These are phyloP conservation scores for Stipa capillata DNA, from an alignment of 176 grass and related monocot species.

Conservation along the genomic window DNA sequence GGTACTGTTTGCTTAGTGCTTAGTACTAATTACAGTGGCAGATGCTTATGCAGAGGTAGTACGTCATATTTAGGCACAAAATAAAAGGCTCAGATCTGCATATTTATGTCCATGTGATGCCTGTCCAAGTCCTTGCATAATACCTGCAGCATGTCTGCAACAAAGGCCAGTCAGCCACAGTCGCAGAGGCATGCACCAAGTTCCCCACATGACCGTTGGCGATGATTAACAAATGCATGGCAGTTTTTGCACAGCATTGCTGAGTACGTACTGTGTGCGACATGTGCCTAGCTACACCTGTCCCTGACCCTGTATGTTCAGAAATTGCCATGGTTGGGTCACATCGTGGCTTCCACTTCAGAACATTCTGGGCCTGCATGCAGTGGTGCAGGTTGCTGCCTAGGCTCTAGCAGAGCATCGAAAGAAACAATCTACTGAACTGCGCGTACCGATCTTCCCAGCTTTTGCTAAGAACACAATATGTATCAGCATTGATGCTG, in stretches of 20 bases:
- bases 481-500: too few relatives aligned
- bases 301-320: not conserved
- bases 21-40: too few relatives aligned
- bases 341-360: not conserved
- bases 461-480: not conserved
- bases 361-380: too few relatives aligned
- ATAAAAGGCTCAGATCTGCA: too few relatives aligned
- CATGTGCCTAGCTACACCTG: not conserved
- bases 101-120: too few relatives aligned
- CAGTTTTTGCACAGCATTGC: not conserved
- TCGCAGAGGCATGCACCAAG: not conserved
- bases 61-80: too few relatives aligned
- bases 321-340: not conserved
- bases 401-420: too few relatives aligned
- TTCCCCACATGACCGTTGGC: not conserved
- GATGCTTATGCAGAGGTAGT: too few relatives aligned
- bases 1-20: too few relatives aligned
- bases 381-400: too few relatives aligned
- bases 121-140: not conserved
- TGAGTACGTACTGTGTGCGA: not conserved
- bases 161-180: not conserved
- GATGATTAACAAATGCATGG: not conserved
- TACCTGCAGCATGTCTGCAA: not conserved
- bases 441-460: too few relatives aligned
- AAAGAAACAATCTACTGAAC: too few relatives aligned